Base-by-base conservation (phyloP, 1,139 yeast genomes). In the Chernovozyma sophiae-reginae region DNA sequence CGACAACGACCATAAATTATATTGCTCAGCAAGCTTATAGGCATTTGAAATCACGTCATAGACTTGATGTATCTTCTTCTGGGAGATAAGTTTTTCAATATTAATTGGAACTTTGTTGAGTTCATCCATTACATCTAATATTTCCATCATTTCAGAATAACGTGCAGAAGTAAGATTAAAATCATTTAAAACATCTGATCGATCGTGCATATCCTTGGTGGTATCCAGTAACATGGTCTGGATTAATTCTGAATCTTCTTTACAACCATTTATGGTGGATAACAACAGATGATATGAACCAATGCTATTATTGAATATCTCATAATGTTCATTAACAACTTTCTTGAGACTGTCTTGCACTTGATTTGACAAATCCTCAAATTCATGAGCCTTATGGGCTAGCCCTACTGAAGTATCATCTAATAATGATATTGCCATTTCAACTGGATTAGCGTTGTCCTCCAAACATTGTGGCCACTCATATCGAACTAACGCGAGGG, bases 341-440 rank as follows among this genome's bases (percentile, higher is more conserved):
- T 65, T 62, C 43, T 83, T 74, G 34, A 90, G 65, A 15, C 81
- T 76, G 23, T 58, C 56, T 23, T 79, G 77, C 12, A 90, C 79
- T 42, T 75, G 65, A 13, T 65, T 65, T 40, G 77, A 73, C 38
- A 81, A 52, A 37, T 67, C 68, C 33, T 68, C 58, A 46, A 85
- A 85, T 36, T 81, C 85, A 0, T 68, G 66, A 39, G 72, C 69
- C 44, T 81, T 76, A 51, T 82, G 82, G 1, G 95, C 95, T 51
- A 85, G 62, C 0, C 97, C 97, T 24, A 89, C 95, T 1, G 96
- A 85, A 3, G 95, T 80, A 48, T 80, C 82, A 56, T 90, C 97
- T 48, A 87, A 66, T 41, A 90, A 66, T 0, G 92, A 78, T 32
- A 90, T 68, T 0, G 96, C 96, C 39, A 83, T 68, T 49, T 87